Conservation (phyloP, 495 filamentous ascomycete species). For the Cetradonia linearis region DNA sequence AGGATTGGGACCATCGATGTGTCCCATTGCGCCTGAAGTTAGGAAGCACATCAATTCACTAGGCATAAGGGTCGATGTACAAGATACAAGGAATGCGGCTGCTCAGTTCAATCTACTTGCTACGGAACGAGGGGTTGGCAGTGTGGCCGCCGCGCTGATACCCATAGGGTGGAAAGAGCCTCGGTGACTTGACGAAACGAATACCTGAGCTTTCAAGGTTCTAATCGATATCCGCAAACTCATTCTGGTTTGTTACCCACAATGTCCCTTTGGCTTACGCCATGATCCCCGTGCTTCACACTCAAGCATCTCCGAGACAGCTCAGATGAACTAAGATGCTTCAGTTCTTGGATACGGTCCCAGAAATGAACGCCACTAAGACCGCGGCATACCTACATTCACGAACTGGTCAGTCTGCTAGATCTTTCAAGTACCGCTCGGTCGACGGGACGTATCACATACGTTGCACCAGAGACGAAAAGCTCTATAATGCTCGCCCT, state of each 20-base stretch:
- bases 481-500: conserved; percentile 20
- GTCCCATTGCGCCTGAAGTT: conserved; percentile 66
- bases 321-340: neutral
- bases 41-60: conserved; percentile 60
- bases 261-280: no score
- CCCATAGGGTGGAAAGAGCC: conserved; percentile 70
- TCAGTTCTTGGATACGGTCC: neutral
- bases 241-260: no score
- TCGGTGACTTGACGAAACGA: neutral
- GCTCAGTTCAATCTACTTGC: conserved; percentile 81
- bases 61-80: conserved; percentile 77
- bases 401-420: neutral
- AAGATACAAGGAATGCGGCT: conserved; percentile 89
- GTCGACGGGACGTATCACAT: neutral
- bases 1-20: conserved; percentile 64
- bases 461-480: conserved; percentile 22
- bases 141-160: conserved; percentile 82
- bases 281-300: no score
- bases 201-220: neutral
- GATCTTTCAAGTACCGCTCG: no score
- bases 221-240: neutral
- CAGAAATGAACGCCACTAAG: conserved; percentile 22
- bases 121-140: conserved; percentile 66
- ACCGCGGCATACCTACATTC: conserved; percentile 21
- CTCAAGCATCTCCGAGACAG: neutral